Evolutionary conservation across 176 grass and related monocot genomes (phyloP), one percentile per base, ranked within the genome.

Genomic region (Triticum urartu): DNA sequence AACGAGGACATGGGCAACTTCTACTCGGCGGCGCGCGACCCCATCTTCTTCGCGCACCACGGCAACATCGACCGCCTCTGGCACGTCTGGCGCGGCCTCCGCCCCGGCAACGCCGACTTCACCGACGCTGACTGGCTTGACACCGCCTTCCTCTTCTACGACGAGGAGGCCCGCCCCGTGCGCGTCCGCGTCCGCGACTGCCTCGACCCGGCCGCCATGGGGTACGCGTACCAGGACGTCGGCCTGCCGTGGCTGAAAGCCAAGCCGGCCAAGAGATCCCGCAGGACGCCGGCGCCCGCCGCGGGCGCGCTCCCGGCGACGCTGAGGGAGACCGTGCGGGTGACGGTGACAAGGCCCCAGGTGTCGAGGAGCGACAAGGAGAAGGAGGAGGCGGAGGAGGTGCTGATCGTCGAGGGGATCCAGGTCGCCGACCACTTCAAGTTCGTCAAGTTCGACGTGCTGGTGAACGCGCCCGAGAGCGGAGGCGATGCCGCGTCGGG

Each of bases 391-490:
- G 91, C 84, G 62, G 94, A 96, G 69, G 94, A 94, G 81, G 88
- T 94, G 79, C 79, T 97, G 39, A 39, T 94, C 40, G 58, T 97
- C 22, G 85, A 94, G 24, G 94, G 89, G 15, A 84, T 87, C 69
- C 52, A 90, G 85, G 6, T 87, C 36, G 67, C 67, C 36, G 64
- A 89, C 61, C 74, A 72, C 36, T 72, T 11, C 80, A 60, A 38
- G 74, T 92, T 48, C 83, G 39, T 97, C 83, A 92, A 97, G 92
- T 94, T 97, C 86, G 94, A 97, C 68, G 94, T 92, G 50, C 83
- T 72, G 28, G 68, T 97, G 25, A 97, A 94, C 75, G 43, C 33
- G 14, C 13, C 64, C 1, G 77, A 88, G 2, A 12, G 56, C 34
- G 86, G 79, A 7, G 87, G 28, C 9, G 72, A 67, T 17, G 36